Base-by-base conservation (phyloP, 2,329 filamentous ascomycete species). In the Diatrype stigma region DNA sequence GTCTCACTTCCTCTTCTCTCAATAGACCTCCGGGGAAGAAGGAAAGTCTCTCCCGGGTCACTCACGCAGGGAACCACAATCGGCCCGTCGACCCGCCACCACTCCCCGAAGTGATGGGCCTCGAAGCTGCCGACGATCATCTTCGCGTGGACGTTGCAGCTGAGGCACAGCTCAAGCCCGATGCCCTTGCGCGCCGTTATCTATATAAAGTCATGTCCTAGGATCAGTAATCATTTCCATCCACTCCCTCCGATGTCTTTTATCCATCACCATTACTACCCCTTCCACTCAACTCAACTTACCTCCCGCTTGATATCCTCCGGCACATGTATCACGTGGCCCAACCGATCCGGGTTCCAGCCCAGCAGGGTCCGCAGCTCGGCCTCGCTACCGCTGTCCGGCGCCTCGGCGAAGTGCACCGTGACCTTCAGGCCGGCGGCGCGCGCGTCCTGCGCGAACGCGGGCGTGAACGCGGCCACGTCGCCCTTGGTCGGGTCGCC, bases 71-170 rank as follows among this genome's bases (percentile, higher is more conserved):
- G 71, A 4, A 83, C 81, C 42, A 93, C 77, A 3, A 80, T 76
- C 47, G 80, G 81, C 2, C 78, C 76, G 22, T 76, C 76, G 6
- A 79, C 73, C 44, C 73, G 71, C 70, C 71, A 77, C 89, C 89
- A 94, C 61, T 82, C 78, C 14, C 85, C 84, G 68, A 94, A 91
- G 71, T 94, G 89, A 67, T 94, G 89, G 46, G 83, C 83, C 51
- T 78, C 74, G 54, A 79, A 81, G 6, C 82, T 80, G 0, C 87
- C 86, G 1, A 74, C 70, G 47, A 87, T 84, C 82, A 94, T 84
- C 57, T 82, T 84, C 2, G 86, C 86, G 57, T 86, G 81, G 2
- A 94, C 87, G 60, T 94, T 94, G 67, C 89, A 93, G 57, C 85
- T 90, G 54, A 94, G 70, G 54, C 89, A 94, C 35, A 94, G 65